A percentile compares a stretch with the other conserved stretches of the same genome.
Conservation (phyloP, 164 flowering plant genomes). For the Warburgia ugandensis region DNA sequence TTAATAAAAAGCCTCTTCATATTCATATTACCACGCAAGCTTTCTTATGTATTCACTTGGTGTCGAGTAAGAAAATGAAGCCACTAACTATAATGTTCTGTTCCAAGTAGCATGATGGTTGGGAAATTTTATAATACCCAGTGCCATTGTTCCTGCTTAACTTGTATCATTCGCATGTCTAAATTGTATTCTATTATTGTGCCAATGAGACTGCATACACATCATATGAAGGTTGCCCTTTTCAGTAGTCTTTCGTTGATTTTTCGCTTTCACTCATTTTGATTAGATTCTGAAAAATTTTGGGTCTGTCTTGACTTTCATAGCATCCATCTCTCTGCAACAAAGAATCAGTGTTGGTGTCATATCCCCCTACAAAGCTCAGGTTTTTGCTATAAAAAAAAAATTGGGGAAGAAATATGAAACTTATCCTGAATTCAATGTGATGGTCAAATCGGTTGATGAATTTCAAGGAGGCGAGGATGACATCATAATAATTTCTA, state of each 20-base stretch:
- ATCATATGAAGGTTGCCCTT: too few species aligned
- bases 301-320: not conserved
- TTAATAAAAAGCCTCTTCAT: not conserved
- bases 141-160: not conserved
- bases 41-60: not conserved
- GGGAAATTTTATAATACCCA: too few species aligned
- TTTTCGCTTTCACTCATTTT: too few species aligned
- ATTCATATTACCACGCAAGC: not conserved
- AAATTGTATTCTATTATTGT: not conserved
- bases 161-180: not conserved
- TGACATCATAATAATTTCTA: slow-evolving; percentile 46
- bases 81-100: too few species aligned
- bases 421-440: slow-evolving; percentile 18
- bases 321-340: slow-evolving; percentile 14
- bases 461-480: slow-evolving; percentile 66
- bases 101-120: too few species aligned
- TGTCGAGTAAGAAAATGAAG: too few species aligned
- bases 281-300: not conserved
- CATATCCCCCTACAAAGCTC: slow-evolving; percentile 61
- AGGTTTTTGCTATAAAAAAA: slow-evolving; percentile 35
- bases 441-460: slow-evolving; percentile 45
- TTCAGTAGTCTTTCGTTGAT: too few species aligned
- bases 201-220: too few species aligned
- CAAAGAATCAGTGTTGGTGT: slow-evolving; percentile 49
- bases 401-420: slow-evolving; percentile 29